phyloP scores from a whole-genome alignment of 2,329 filamentous ascomycete genomes.

The Cladosporium velox region DNA sequence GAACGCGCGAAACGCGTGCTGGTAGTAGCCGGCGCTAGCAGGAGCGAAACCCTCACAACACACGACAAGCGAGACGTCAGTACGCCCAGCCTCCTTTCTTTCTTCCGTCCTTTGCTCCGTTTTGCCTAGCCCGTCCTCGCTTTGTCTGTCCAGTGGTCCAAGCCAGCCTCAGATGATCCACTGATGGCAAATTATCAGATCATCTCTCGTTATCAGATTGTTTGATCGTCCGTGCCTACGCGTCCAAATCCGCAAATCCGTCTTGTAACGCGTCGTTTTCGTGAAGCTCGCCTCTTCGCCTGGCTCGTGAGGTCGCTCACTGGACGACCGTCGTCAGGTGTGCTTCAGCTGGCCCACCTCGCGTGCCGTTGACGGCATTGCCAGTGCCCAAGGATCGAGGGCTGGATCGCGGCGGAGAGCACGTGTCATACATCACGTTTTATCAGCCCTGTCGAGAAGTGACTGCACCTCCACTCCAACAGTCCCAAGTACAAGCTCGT shows the following conservation, averaged over 20 bases:
- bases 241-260: constrained; percentile 2
- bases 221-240: neutral
- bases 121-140: constrained; percentile 10
- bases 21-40: constrained; percentile 6
- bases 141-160: constrained; percentile 4
- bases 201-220: constrained; percentile 9
- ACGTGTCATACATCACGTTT: neutral
- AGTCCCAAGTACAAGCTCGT: neutral
- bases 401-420: neutral
- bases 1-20: constrained; percentile 13
- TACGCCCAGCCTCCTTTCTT: constrained; percentile 11
- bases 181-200: constrained; percentile 12
- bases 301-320: constrained; percentile 11
- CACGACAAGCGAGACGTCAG: constrained; percentile 10
- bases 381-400: neutral
- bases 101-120: neutral
- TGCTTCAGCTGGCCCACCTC: neutral
- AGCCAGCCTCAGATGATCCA: neutral
- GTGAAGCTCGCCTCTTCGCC: constrained; percentile 13
- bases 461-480: neutral
- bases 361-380: constrained; percentile 4
- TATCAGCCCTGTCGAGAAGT: neutral
- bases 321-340: constrained; percentile 12
- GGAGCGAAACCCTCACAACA: constrained; percentile 9
- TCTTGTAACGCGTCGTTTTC: constrained; percentile 8